Evolutionary conservation across 371 early-diverging fungal species (phyloP), one percentile per base, ranked within the genome.

Genomic region (Mortierella sp.): DNA sequence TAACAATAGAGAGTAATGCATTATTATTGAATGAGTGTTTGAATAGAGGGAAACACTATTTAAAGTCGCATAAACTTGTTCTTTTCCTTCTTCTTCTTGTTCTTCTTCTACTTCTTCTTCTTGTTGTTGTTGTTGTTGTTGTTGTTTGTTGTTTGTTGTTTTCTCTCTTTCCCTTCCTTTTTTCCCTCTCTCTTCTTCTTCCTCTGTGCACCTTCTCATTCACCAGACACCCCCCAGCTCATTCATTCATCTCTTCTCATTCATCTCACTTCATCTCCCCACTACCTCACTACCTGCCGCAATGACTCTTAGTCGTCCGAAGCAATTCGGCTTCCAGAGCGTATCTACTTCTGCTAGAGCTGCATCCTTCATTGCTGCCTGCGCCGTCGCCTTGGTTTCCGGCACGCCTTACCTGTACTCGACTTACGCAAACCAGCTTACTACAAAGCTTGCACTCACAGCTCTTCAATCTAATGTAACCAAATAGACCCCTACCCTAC

Each of bases 381-480:
- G 75, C 66, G 75, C 81, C 0, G 69, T 81, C 1, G 81, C 81
- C 15, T 63, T 81, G 4, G 81, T 81, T 45, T 81, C 81, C 8
- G 81, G 81, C 40, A 81, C 81, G 2, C 81, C 81, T 19, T 81
- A 81, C 55, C 72, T 81, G 45, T 81, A 81, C 47, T 75, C 81
- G 10, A 81, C 81, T 55, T 81, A 81, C 32, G 75, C 69, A 58
- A 81, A 81, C 53, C 81, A 81, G 48, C 81, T 81, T 55, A 81
- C 81, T 16, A 57, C 81, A 3, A 67, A 70, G 38, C 76, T 81
- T 28, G 55, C 64, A 41, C 63, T 81, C 33, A 75, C 71, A 1
- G 81, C 76, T 8, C 28, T 81, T 22, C 72, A 72, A 57, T 81
- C 81, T 16, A 81, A 75, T 63, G 81, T 81, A 81, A 71, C 50